Evolutionary conservation across 768 basidiomycete species (phyloP), one percentile per base, ranked within the genome.

Genomic region (Lyophyllum atratum): DNA sequence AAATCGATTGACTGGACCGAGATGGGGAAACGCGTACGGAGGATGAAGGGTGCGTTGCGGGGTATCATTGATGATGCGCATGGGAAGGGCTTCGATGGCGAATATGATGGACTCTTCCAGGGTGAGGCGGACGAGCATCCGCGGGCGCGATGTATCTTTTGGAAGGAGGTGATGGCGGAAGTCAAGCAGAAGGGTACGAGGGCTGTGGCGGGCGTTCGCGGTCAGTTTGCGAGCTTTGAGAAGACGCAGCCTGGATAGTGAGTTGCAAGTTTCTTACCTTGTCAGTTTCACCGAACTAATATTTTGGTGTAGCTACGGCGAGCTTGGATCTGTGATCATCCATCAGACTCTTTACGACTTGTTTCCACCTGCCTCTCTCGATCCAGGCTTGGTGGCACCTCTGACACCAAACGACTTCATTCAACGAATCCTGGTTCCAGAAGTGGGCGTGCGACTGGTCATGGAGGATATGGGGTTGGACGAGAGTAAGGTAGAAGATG

Each of bases 171-270:
- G 8, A 76, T 85, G 69, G 76, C 76, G 48, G 86, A 87, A 56
- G 76, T 92, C 46, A 82, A 81, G 68, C 71, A 74, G 60, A 85
- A 85, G 55, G 92, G 92, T 0, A 79, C 83, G 26, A 82, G 85
- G 47, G 83, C 83, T 12, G 84, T 84, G 17, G 79, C 81, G 1
- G 87, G 91, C 40, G 82, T 90, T 48, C 81, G 79, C 44, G 90
- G 84, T 1, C 92, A 95, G 64, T 92, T 88, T 63, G 79, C 82
- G 17, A 90, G 76, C 61, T 95, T 95, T 64, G 84, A 92, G 62
- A 89, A 86, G 72, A 84, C 85, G 4, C 90, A 93, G 64, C 92
- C 93, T 25, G 93, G 94, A 74, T 96, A 95, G 93, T 96, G 66
- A 74, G 92, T 51, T 26, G 34, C n/a, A n/a, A n/a, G n/a, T 33